phyloP scores from a whole-genome alignment of 2,329 filamentous ascomycete genomes.

The Monosporascus sp. region DNA sequence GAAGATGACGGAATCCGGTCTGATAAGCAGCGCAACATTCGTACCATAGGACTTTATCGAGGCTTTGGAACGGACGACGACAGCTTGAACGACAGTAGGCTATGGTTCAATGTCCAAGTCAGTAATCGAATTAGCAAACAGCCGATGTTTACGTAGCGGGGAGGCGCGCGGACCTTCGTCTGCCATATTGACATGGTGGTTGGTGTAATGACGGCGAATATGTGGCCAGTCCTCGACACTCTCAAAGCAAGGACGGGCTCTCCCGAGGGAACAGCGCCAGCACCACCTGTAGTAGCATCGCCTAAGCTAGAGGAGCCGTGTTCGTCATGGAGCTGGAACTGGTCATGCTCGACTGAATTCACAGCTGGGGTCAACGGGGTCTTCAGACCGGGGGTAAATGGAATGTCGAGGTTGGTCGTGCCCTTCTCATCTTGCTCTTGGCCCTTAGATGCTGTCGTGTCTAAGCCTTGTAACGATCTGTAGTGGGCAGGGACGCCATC shows the following conservation, averaged over 20 bases:
- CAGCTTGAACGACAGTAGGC: slow-evolving; percentile 84
- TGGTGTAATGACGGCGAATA: slow-evolving; percentile 81
- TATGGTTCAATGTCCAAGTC: slow-evolving; percentile 34
- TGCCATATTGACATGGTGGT: slow-evolving; percentile 94
- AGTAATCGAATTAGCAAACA: slow-evolving; percentile 15
- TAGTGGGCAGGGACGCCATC: slow-evolving; percentile 27
- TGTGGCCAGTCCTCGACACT: slow-evolving; percentile 71
- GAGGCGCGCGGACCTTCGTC: slow-evolving; percentile 62
- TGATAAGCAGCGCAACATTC: slow-evolving; percentile 78
- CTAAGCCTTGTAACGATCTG: slow-evolving; percentile 21
- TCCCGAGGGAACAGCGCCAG: slow-evolving; percentile 37
- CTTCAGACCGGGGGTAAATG: slow-evolving; percentile 36
- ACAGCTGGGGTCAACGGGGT: slow-evolving; percentile 55
- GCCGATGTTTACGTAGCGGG: slow-evolving; percentile 2
- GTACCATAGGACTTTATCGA: slow-evolving; percentile 80
- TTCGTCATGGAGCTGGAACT: slow-evolving; percentile 16
- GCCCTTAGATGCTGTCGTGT: slow-evolving; percentile 14
- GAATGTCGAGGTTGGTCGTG: slow-evolving; percentile 29
- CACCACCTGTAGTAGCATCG: slow-evolving; percentile 11
- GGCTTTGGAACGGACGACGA: slow-evolving; percentile 73
- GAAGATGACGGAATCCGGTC: slow-evolving; percentile 87
- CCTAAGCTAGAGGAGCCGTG: slow-evolving; percentile 18
- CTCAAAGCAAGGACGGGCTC: slow-evolving; percentile 70
- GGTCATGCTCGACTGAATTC: slow-evolving; percentile 53
- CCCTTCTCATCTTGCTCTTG: slow-evolving; percentile 20